Base-by-base conservation (phyloP, 768 basidiomycete species). In the Scleroderma bovista region DNA sequence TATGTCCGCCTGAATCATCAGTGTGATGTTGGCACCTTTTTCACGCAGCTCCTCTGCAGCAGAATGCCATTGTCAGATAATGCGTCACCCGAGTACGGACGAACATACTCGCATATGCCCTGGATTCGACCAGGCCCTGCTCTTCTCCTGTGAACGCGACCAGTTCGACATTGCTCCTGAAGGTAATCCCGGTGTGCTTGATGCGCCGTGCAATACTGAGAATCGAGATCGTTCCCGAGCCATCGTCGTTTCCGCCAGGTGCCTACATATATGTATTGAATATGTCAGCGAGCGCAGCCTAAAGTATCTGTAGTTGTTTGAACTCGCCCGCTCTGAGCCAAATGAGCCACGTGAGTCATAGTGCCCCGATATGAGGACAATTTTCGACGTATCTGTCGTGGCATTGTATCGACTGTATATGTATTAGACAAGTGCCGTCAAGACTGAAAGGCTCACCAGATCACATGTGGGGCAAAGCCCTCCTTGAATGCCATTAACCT, bases 1-100 rank as follows among this genome's bases (percentile, higher is more conserved):
- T 93, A 95, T 95, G 59, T 96, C 93, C 0, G 89, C 88, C 65
- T 95, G 93, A 44, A 94, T 74, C 79, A 94, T 89, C 31, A 95
- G 61, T 1, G 86, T 80, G 42, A 95, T 69, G 56, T 90, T 84
- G 22, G 81, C 83, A 50, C 78, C 72, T 17, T 66, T 65, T 24
- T 66, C 69, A 48, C 80, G 75, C 60, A 93, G 61, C 59, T 84
- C 73, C 6, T 36, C 34, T 36, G n/a, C n/a, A 36, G 12, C 12
- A 13, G 19, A n/a, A 40, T 22, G 38, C 19, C 6, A 22, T 15
- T 22, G 10, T 40, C 19, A 15, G 6, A n/a, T n/a, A n/a, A n/a
- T n/a, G n/a, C n/a, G n/a, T n/a, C n/a, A n/a, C n/a, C n/a, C n/a
- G n/a, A n/a, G 2, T 17, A 29, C 38, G 50, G 2, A 17, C 38